Conservation (phyloP, 768 basidiomycete species). For the Nidularia sp. region DNA sequence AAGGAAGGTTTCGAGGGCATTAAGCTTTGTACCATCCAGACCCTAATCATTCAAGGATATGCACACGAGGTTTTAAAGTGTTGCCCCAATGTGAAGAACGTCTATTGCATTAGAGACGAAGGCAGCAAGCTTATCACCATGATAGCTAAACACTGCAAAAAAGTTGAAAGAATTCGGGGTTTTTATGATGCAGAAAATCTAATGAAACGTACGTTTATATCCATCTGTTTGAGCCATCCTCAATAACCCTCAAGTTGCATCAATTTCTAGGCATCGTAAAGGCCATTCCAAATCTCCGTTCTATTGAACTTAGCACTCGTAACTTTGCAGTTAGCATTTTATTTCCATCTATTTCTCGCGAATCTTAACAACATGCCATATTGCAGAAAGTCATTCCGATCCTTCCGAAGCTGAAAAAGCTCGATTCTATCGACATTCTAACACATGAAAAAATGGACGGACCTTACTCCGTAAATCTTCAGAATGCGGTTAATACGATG, state of each 20-base stretch:
- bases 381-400: no score
- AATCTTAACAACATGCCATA: no score
- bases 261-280: conserved; percentile 2
- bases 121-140: conserved; percentile 2
- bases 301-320: neutral
- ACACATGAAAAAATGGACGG: no score
- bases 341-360: no score
- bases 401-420: no score
- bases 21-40: neutral
- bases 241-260: neutral
- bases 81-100: neutral
- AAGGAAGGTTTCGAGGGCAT: neutral
- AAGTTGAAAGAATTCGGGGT: neutral
- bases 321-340: neutral
- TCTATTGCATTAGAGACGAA: neutral
- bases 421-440: no score
- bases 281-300: neutral
- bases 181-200: neutral
- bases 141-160: neutral
- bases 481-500: no score
- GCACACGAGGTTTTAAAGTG: neutral
- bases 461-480: no score
- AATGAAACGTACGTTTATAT: neutral
- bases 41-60: neutral
- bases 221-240: neutral